phyloP scores from a whole-genome alignment of 1,284 basidiomycete species.

The Inonotus hispidus region DNA sequence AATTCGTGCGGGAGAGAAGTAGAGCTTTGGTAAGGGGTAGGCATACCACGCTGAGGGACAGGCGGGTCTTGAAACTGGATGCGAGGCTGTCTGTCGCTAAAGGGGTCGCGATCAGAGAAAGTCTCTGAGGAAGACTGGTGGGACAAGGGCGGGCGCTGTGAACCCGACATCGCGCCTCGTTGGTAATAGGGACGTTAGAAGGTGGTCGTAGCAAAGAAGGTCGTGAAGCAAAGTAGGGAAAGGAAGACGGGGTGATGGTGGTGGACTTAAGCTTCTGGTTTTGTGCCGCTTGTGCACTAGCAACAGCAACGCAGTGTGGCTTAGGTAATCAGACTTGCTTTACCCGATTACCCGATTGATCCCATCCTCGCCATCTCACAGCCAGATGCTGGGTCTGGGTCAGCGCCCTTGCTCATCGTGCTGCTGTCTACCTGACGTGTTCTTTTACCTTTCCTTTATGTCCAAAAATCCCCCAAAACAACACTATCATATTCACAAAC shows the following conservation, averaged over 20 bases:
- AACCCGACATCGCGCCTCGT: conserved; percentile 13
- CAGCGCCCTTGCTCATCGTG: no score
- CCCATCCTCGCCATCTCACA: no score
- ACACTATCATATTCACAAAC: no score
- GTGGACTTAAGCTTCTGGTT: background rate
- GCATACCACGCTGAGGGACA: conserved; percentile 30
- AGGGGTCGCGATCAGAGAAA: conserved; percentile 49
- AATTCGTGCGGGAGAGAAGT: conserved; percentile 52
- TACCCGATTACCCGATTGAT: no score
- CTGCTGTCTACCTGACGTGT: no score
- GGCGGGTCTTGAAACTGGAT: conserved; percentile 57
- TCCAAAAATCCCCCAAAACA: no score
- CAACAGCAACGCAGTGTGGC: background rate
- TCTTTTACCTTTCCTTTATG: background rate
- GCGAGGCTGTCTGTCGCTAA: conserved; percentile 53
- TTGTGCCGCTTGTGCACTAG: background rate
- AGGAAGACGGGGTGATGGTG: background rate
- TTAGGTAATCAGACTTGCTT: background rate
- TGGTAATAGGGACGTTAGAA: background rate
- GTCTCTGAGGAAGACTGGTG: conserved; percentile 36
- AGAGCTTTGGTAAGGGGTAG: conserved; percentile 45
- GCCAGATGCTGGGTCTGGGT: no score
- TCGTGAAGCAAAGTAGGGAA: background rate
- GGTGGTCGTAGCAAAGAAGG: background rate
- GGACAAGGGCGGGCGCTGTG: conserved; percentile 38